Conservation (phyloP, 805 yeast genomes). For the Candida corydali region DNA sequence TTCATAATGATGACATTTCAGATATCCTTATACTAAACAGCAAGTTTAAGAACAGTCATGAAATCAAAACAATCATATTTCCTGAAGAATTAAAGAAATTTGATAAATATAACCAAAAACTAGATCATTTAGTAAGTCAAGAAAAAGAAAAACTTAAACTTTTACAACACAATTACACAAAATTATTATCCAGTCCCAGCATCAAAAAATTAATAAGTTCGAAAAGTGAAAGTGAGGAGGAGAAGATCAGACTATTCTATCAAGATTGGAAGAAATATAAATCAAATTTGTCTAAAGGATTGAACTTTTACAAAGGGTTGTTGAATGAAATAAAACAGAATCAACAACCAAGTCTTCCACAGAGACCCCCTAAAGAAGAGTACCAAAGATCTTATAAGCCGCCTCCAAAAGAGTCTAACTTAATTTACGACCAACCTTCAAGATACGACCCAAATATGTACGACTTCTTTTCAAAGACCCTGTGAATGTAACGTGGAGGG, state of each 20-base stretch:
- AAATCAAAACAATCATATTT: constrained; percentile 52
- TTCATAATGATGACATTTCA: constrained; percentile 82
- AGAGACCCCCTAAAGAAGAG: background rate
- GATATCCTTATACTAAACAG: constrained; percentile 63
- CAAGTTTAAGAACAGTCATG: constrained; percentile 53
- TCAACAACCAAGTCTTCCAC: constrained; percentile 3
- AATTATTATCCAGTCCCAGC: constrained; percentile 21
- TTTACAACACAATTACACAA: constrained; percentile 27
- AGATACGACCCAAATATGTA: constrained; percentile 46
- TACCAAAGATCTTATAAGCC: constrained; percentile 10
- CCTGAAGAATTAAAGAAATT: constrained; percentile 74
- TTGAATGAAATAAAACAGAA: constrained; percentile 2
- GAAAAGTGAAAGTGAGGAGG: constrained; percentile 33
- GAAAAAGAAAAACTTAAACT: constrained; percentile 49
- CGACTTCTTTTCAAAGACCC: constrained; percentile 27
- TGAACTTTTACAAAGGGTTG: constrained; percentile 48
- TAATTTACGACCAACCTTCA: constrained; percentile 38
- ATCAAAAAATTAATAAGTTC: constrained; percentile 40
- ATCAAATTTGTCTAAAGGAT: constrained; percentile 59
- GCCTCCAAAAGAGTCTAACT: constrained; percentile 12
- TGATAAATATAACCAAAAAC: constrained; percentile 58
- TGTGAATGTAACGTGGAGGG: no score
- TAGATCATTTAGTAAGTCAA: constrained; percentile 63
- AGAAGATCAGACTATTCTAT: constrained; percentile 44
- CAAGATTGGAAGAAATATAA: constrained; percentile 53